phyloP scores from a whole-genome alignment of 2,329 filamentous ascomycete genomes.

The Apiospora pterosperma region DNA sequence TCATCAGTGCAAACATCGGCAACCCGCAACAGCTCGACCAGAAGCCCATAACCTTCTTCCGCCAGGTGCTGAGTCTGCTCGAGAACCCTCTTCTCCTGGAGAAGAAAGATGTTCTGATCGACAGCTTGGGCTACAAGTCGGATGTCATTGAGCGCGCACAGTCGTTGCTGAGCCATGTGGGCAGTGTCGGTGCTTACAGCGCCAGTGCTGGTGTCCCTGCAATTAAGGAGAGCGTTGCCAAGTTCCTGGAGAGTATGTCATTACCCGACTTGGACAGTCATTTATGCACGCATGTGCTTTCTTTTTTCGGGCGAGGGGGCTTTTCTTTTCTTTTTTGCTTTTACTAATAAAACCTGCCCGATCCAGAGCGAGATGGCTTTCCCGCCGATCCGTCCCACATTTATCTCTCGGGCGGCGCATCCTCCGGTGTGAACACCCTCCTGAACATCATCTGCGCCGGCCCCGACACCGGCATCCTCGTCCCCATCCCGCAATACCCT shows the following conservation, averaged over 20 bases:
- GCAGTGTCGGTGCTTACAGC: constrained; percentile 94
- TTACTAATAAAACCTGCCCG: constrained; percentile 6
- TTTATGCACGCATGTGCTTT: neutral
- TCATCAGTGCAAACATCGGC: constrained; percentile 97
- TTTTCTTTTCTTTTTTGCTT: neutral
- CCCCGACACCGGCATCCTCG: constrained; percentile 76
- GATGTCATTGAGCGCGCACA: constrained; percentile 85
- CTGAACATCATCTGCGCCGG: constrained; percentile 82
- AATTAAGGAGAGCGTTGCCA: constrained; percentile 85
- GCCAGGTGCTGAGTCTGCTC: constrained; percentile 87
- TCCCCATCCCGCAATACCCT: constrained; percentile 96
- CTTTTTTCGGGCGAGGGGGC: too few relatives aligned
- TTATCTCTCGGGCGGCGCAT: constrained; percentile 89
- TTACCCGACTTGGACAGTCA: neutral
- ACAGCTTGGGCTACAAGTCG: constrained; percentile 77
- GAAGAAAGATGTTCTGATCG: constrained; percentile 74
- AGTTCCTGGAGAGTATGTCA: constrained; percentile 79
- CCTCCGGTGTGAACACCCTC: constrained; percentile 90
- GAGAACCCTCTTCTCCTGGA: constrained; percentile 87
- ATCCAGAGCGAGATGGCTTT: constrained; percentile 77
- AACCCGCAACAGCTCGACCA: constrained; percentile 99
- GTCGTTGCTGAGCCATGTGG: constrained; percentile 76
- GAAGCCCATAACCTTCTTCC: constrained; percentile 98
- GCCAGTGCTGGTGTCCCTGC: constrained; percentile 84
- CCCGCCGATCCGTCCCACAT: constrained; percentile 76